Evolutionary conservation across 2,329 filamentous ascomycete species (phyloP).

Genomic region (Tolypocladium tropicale): DNA sequence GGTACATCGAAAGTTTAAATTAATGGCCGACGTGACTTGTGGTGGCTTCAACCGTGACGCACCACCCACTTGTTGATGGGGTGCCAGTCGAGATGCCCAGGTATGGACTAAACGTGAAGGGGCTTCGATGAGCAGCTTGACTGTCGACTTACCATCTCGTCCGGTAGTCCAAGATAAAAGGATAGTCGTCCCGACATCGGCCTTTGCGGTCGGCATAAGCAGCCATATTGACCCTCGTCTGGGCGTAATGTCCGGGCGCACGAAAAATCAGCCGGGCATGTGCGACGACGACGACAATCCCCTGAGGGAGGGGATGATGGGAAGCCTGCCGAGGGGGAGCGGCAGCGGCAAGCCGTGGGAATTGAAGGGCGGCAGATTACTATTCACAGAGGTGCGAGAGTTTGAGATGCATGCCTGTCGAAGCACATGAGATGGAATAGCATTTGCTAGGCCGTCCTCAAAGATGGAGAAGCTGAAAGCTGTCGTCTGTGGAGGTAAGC

Average conservation of each 20-base stretch:
- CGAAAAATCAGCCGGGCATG: background rate
- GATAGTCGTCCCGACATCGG: constrained; percentile 62
- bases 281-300: background rate
- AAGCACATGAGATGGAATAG: background rate
- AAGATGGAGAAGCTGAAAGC: background rate
- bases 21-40: background rate
- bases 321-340: background rate
- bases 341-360: background rate
- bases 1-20: background rate
- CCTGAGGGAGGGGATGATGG: background rate
- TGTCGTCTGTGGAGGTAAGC: background rate
- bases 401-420: background rate
- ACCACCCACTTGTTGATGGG: background rate
- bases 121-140: background rate
- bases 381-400: background rate
- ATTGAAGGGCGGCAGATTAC: background rate
- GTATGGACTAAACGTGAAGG: background rate
- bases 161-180: constrained; percentile 69
- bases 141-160: constrained; percentile 59
- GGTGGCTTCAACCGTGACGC: background rate
- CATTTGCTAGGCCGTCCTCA: background rate
- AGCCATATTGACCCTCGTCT: background rate
- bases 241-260: background rate
- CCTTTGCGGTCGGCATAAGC: constrained; percentile 38
- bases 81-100: background rate